Percentiles rank a stretch among this genome's conserved stretches.
These are phyloP conservation scores for Tephrocybe sp. DNA, from an alignment of 768 basidiomycete species.

Conservation along the genomic window DNA sequence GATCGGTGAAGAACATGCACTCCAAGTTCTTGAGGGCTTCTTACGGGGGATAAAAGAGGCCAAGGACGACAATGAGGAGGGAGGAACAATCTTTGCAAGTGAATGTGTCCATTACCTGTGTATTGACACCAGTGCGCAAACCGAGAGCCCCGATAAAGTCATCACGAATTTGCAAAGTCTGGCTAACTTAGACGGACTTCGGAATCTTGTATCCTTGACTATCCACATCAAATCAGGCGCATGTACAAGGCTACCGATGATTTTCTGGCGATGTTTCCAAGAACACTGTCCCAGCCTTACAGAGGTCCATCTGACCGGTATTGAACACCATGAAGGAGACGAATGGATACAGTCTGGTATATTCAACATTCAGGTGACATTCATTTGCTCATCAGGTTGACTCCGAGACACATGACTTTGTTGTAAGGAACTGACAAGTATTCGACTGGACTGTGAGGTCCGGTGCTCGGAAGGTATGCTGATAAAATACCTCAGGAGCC, in stretches of 20 bases:
- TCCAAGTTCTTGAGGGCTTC: no score
- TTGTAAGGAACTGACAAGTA: neutral
- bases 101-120: no score
- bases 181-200: neutral
- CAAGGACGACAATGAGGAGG: no score
- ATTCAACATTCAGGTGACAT: slow-evolving; percentile 4
- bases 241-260: neutral
- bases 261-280: neutral
- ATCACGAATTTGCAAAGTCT: neutral
- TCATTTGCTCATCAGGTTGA: no score
- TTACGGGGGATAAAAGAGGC: no score
- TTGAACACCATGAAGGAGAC: neutral
- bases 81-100: no score
- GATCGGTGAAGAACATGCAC: no score
- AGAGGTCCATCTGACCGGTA: neutral
- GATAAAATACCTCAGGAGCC: no score
- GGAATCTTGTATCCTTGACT: neutral
- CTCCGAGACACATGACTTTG: no score
- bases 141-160: no score
- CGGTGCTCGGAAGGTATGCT: neutral
- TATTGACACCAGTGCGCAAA: no score
- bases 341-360: slow-evolving; percentile 5
- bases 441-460: neutral
- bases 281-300: neutral
- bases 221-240: neutral